Percentiles rank a stretch among this genome's conserved stretches.
Conservation (phyloP, 2,329 filamentous ascomycete genomes). For the Mariannaea elegans region DNA sequence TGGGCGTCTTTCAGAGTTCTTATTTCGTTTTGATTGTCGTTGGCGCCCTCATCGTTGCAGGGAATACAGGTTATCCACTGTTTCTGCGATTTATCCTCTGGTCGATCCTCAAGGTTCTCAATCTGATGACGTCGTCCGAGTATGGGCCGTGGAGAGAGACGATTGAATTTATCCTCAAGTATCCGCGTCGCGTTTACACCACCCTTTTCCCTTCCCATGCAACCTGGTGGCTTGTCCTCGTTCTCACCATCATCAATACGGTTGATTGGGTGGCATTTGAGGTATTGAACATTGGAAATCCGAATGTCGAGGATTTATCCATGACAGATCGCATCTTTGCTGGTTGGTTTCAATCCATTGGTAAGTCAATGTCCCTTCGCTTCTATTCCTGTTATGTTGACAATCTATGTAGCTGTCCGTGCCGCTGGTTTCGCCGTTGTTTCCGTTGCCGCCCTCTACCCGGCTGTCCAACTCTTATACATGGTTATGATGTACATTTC, state of each 20-base stretch:
- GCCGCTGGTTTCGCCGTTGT: constrained; percentile 74
- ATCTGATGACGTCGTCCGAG: constrained; percentile 45
- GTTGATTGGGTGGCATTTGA: constrained; percentile 74
- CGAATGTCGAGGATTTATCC: constrained; percentile 60
- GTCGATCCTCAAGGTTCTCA: constrained; percentile 55
- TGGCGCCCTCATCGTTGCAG: constrained; percentile 68
- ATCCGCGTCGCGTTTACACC: constrained; percentile 67
- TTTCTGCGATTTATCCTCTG: constrained; percentile 70
- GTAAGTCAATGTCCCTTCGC: constrained; percentile 44
- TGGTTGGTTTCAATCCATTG: constrained; percentile 70
- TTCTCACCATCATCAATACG: constrained; percentile 67
- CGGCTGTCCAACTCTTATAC: constrained; percentile 68
- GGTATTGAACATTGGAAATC: constrained; percentile 70
- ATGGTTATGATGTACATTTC: constrained; percentile 75
- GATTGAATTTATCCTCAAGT: constrained; percentile 62
- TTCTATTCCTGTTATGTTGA: constrained; percentile 17
- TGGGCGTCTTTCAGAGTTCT: constrained; percentile 66
- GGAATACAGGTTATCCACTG: constrained; percentile 72
- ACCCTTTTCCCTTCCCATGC: constrained; percentile 70
- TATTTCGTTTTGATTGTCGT: constrained; percentile 62
- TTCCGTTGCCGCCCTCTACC: constrained; percentile 63
- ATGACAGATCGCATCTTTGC: constrained; percentile 65
- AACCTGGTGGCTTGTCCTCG: constrained; percentile 73
- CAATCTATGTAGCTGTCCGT: constrained; percentile 59
- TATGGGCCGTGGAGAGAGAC: constrained; percentile 57